Evolutionary conservation across 306 rosid species (phyloP).

Genomic region (Fragaria iinumae): DNA sequence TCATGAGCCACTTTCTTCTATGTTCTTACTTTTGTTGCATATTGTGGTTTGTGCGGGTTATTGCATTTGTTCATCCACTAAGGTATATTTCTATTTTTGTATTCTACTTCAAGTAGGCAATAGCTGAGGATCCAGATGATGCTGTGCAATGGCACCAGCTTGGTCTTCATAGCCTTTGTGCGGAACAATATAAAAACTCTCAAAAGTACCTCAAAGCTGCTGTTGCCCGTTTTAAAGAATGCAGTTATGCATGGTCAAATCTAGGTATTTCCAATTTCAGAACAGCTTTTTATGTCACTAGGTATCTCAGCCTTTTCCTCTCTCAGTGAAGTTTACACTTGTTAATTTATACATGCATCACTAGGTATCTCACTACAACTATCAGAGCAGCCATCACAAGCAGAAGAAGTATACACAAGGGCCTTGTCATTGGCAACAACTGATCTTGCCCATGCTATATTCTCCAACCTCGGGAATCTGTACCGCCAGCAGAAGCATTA

Average conservation of each 20-base stretch:
- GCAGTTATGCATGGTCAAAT: constrained; percentile 89
- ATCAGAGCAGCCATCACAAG: constrained; percentile 59
- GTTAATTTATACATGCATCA: constrained; percentile 22
- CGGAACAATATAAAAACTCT: constrained; percentile 71
- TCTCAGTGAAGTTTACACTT: constrained; percentile 4
- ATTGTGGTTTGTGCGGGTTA: background rate
- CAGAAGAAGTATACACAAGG: constrained; percentile 75
- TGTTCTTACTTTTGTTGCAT: background rate
- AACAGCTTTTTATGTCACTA: background rate
- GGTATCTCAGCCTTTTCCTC: background rate
- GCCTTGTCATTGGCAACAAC: constrained; percentile 68
- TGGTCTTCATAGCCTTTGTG: constrained; percentile 84
- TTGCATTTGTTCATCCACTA: background rate
- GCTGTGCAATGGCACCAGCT: constrained; percentile 94
- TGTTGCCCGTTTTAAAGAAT: constrained; percentile 57
- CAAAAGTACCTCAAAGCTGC: constrained; percentile 84
- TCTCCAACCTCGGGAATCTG: constrained; percentile 86
- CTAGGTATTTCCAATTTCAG: constrained; percentile 48
- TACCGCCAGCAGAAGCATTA: constrained; percentile 83
- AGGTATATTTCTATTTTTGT: constrained; percentile 11
- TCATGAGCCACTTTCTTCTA: background rate
- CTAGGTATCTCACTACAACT: constrained; percentile 86
- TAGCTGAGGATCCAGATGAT: constrained; percentile 91
- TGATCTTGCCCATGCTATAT: constrained; percentile 59
- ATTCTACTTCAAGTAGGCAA: constrained; percentile 48